Percentiles rank a stretch among this genome's conserved stretches.
Conservation (phyloP, 164 flowering plant species). For the Warburgia ugandensis region DNA sequence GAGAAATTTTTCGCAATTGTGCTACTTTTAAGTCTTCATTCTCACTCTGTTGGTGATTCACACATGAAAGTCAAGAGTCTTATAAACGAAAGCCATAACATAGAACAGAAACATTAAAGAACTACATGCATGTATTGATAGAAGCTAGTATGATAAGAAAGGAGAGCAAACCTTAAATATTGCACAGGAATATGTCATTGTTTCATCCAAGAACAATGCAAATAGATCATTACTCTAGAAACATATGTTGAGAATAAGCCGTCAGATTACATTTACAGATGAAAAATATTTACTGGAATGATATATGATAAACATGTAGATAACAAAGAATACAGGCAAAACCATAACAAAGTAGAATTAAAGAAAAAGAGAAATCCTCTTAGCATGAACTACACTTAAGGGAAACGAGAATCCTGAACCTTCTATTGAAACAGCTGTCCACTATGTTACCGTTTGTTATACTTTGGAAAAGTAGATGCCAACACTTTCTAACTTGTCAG, state of each 20-base stretch:
- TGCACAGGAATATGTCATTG: constrained; percentile 92
- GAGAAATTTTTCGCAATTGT: constrained; percentile 70
- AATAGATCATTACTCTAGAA: constrained; percentile 84
- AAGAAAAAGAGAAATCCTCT: too few relatives aligned
- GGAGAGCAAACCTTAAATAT: constrained; percentile 59
- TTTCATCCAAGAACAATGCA: constrained; percentile 80
- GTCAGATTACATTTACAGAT: not conserved
- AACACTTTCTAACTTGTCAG: too few relatives aligned
- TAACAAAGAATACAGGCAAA: too few relatives aligned
- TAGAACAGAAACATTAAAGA: not conserved
- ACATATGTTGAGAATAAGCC: constrained; percentile 2
- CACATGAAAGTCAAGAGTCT: not conserved
- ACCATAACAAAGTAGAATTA: too few relatives aligned
- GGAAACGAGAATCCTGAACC: too few relatives aligned
- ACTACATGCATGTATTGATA: not conserved
- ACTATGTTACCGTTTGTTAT: too few relatives aligned
- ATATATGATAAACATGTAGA: too few relatives aligned
- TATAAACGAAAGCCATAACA: not conserved
- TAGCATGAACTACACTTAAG: too few relatives aligned
- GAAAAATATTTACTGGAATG: too few relatives aligned
- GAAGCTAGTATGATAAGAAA: not conserved
- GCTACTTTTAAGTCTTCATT: constrained; percentile 73
- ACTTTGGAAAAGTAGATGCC: too few relatives aligned
- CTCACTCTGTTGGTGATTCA: constrained; percentile 30
- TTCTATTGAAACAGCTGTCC: too few relatives aligned